Percentiles rank a stretch among this genome's conserved stretches.
Conservation (phyloP, 768 basidiomycete genomes). For the Amanita subjunquillea region DNA sequence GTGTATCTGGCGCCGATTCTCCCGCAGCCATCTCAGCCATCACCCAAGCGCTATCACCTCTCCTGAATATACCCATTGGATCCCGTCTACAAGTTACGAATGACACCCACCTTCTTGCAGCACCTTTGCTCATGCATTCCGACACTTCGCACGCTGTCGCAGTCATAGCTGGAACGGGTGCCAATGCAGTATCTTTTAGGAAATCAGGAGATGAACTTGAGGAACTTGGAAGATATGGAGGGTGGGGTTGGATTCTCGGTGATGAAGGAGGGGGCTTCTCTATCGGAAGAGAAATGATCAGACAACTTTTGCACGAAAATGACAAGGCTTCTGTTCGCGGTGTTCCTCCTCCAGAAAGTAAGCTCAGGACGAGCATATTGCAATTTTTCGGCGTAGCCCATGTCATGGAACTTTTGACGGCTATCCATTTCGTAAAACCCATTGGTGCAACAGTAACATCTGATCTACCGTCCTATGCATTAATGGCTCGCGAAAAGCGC, state of each 20-base stretch:
- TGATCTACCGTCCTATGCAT: constrained; percentile 17
- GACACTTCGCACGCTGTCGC: constrained; percentile 57
- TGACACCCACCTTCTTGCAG: constrained; percentile 78
- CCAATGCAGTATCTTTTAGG: constrained; percentile 60
- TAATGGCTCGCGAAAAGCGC: constrained; percentile 54
- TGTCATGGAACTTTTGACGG: constrained; percentile 54
- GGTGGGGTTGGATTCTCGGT: constrained; percentile 80
- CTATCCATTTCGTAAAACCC: constrained; percentile 57
- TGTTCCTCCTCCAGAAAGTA: constrained; percentile 19
- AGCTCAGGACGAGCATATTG: constrained; percentile 38
- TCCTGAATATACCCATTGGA: constrained; percentile 49
- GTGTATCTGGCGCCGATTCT: constrained; percentile 75
- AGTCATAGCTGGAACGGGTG: constrained; percentile 77
- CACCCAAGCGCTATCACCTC: constrained; percentile 38
- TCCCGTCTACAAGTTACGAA: constrained; percentile 57
- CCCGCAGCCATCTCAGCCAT: constrained; percentile 49
- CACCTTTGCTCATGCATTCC: constrained; percentile 54
- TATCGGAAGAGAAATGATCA: constrained; percentile 67
- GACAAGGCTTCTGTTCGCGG: constrained; percentile 38
- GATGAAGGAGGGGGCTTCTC: constrained; percentile 80
- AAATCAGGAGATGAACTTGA: constrained; percentile 30
- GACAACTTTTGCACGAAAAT: constrained; percentile 49
- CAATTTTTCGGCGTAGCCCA: constrained; percentile 43
- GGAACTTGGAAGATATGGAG: constrained; percentile 63
- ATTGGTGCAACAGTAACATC: constrained; percentile 12